Conservation (phyloP, 768 basidiomycete species). For the Guyanaporus albipodus region DNA sequence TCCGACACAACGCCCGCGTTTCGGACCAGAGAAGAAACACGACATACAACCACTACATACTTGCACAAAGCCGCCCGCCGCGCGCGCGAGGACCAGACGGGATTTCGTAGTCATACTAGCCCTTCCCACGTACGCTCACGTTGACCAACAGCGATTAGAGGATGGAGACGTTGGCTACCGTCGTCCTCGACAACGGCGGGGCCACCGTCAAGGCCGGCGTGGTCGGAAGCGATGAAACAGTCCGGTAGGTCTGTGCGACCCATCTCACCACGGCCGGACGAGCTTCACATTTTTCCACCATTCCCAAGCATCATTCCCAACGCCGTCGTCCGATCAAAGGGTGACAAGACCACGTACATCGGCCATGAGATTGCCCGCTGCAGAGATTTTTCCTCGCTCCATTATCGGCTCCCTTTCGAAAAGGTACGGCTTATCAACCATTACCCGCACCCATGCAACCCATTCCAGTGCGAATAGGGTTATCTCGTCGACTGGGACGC, state of each 20-base stretch:
- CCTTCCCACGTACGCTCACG: constrained; percentile 2
- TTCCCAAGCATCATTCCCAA: constrained; percentile 65
- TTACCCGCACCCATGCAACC: neutral
- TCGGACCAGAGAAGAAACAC: too few relatives aligned
- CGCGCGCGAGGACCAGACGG: too few relatives aligned
- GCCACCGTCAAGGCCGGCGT: constrained; percentile 75
- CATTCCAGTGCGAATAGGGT: constrained; percentile 52
- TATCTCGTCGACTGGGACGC: constrained; percentile 94
- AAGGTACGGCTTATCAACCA: constrained; percentile 46
- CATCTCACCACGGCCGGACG: neutral
- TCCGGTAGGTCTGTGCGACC: constrained; percentile 20
- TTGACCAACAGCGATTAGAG: too few relatives aligned
- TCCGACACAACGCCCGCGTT: too few relatives aligned
- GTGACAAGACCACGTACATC: constrained; percentile 76
- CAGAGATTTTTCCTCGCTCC: constrained; percentile 73
- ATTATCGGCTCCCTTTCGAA: constrained; percentile 84
- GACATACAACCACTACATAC: too few relatives aligned
- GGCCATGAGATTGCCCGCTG: constrained; percentile 82
- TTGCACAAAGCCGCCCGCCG: too few relatives aligned
- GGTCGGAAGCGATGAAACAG: constrained; percentile 30
- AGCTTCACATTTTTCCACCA: neutral
- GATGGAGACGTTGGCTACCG: constrained; percentile 31
- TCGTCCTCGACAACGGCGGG: constrained; percentile 88
- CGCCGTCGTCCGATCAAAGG: constrained; percentile 80
- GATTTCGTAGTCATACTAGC: too few relatives aligned